A percentile compares a stretch with the other conserved stretches of the same genome.
phyloP scores from a whole-genome alignment of 1,139 yeast genomes.

The Ogataea hybrid region DNA sequence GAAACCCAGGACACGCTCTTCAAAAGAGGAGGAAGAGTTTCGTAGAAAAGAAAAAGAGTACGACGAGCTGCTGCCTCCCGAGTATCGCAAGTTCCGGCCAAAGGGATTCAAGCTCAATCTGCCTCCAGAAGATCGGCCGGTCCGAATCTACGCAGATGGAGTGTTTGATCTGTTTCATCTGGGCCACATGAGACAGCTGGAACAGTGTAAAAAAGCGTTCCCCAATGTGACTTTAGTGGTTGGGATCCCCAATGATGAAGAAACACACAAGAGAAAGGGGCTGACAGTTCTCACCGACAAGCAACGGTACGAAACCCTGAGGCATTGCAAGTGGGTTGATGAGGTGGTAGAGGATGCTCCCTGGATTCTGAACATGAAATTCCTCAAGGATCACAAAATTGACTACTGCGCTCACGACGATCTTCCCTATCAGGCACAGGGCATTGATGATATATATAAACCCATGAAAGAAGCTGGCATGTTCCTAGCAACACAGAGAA shows the following conservation, averaged over 20 bases:
- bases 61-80: constrained; percentile 45
- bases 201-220: constrained; percentile 91
- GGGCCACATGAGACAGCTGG: constrained; percentile 97
- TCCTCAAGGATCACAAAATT: constrained; percentile 71
- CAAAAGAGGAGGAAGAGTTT: constrained; percentile 15
- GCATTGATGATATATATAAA: constrained; percentile 84
- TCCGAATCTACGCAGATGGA: constrained; percentile 94
- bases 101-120: constrained; percentile 66
- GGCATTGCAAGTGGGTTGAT: constrained; percentile 96
- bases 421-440: constrained; percentile 86
- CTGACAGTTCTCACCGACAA: constrained; percentile 84
- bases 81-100: constrained; percentile 69
- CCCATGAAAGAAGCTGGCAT: constrained; percentile 89
- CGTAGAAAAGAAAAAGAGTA: constrained; percentile 25
- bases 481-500: constrained; percentile 92
- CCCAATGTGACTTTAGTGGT: constrained; percentile 81
- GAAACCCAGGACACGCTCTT: constrained; percentile 7
- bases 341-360: constrained; percentile 95
- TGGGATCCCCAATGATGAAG: constrained; percentile 87
- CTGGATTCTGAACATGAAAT: constrained; percentile 89
- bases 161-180: constrained; percentile 94
- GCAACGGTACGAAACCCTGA: constrained; percentile 84
- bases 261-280: constrained; percentile 91
- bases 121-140: constrained; percentile 85
- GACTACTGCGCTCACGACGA: constrained; percentile 99